Percentiles rank a stretch among this genome's conserved stretches.
These are phyloP conservation scores for Pythium myriotylum DNA, from an alignment of 352 stramenopile species.

Conservation along the genomic window DNA sequence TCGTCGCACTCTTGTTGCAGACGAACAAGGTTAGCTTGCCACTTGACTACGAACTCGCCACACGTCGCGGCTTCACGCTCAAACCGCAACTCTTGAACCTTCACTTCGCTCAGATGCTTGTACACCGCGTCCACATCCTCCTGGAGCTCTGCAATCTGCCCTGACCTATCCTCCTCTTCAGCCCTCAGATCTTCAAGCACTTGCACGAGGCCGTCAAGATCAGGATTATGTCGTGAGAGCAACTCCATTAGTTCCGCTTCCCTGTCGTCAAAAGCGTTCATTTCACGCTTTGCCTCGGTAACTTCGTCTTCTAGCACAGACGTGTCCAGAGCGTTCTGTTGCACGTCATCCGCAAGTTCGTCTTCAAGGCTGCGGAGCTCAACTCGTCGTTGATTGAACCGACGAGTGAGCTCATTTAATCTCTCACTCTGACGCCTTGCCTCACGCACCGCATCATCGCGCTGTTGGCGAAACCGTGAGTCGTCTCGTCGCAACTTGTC, in stretches of 20 bases:
- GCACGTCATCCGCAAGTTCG: slow-evolving; percentile 60
- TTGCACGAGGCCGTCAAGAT: slow-evolving; percentile 60
- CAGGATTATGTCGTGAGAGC: slow-evolving; percentile 66
- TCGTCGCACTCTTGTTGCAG: slow-evolving; percentile 65
- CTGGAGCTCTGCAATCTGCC: slow-evolving; percentile 58
- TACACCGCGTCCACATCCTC: slow-evolving; percentile 67
- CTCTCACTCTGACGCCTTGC: slow-evolving; percentile 49
- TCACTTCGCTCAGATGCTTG: slow-evolving; percentile 75
- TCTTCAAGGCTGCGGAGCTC: slow-evolving; percentile 71
- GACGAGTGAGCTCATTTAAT: slow-evolving; percentile 57
- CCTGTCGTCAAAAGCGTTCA: slow-evolving; percentile 40
- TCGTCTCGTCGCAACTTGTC: slow-evolving; percentile 63
- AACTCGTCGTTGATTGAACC: slow-evolving; percentile 54
- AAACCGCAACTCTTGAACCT: slow-evolving; percentile 67
- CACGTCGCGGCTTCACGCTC: slow-evolving; percentile 49
- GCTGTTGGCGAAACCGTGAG: slow-evolving; percentile 40
- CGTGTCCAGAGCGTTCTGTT: slow-evolving; percentile 71
- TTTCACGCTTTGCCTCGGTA: slow-evolving; percentile 45
- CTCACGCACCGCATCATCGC: slow-evolving; percentile 45
- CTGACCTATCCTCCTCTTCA: slow-evolving; percentile 50
- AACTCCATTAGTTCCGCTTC: slow-evolving; percentile 60
- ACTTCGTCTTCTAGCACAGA: slow-evolving; percentile 79
- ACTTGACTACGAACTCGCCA: slow-evolving; percentile 52
- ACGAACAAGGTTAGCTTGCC: slow-evolving; percentile 48
- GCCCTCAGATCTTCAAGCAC: slow-evolving; percentile 59